phyloP scores from a whole-genome alignment of 805 yeast genomes.

The Lachancea meyersii region DNA sequence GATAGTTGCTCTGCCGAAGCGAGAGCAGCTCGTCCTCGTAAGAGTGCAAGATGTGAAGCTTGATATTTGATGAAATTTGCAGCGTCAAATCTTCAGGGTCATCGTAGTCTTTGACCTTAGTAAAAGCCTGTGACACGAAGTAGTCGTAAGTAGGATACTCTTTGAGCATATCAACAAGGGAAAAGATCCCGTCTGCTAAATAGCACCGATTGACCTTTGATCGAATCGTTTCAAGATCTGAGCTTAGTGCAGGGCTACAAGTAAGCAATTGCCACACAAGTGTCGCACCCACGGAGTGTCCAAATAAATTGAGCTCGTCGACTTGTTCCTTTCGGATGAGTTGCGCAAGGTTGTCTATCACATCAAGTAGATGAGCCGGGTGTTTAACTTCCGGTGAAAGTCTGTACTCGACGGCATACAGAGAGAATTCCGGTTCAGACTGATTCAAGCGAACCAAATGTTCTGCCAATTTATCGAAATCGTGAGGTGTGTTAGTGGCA shows the following conservation, averaged over 20 bases:
- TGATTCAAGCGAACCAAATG: conserved; percentile 15
- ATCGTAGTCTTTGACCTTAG: conserved; percentile 24
- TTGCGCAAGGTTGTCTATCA: conserved; percentile 37
- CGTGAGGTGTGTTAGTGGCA: conserved; percentile 51
- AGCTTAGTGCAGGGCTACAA: conserved; percentile 16
- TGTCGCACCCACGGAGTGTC: conserved; percentile 82
- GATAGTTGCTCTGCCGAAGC: conserved; percentile 41
- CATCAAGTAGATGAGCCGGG: conserved; percentile 58
- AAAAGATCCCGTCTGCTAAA: conserved; percentile 67
- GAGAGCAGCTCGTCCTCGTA: conserved; percentile 59
- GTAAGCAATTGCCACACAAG: conserved; percentile 45
- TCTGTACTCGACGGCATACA: conserved; percentile 51
- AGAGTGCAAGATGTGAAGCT: conserved; percentile 51
- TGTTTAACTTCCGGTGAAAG: conserved; percentile 56
- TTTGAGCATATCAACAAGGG: conserved; percentile 41
- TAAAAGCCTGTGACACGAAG: conserved; percentile 58
- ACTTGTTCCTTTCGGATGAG: conserved; percentile 23
- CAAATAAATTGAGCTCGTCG: conserved; percentile 38
- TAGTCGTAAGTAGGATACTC: conserved; percentile 57
- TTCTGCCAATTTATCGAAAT: conserved; percentile 37
- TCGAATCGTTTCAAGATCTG: conserved; percentile 7
- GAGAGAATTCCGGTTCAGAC: conserved; percentile 7
- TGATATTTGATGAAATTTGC: conserved; percentile 3
- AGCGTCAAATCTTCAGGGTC: conserved; percentile 12
- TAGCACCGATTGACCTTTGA: conserved; percentile 24